Conservation (phyloP, 179 eudicot species). For the Amaranthus tricolor region DNA sequence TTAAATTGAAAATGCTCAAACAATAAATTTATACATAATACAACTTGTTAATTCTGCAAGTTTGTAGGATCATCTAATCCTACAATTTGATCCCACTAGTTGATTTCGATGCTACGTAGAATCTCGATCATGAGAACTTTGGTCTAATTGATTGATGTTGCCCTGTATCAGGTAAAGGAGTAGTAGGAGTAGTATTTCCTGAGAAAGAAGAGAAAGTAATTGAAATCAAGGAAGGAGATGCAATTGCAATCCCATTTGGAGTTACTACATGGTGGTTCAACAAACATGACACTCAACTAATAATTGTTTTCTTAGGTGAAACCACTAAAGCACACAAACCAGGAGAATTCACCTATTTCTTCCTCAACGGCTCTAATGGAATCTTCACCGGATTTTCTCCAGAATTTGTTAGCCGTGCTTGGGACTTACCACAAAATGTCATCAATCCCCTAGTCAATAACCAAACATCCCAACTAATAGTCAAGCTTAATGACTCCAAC, state of each 20-base stretch:
- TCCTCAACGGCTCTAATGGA: slow-evolving; percentile 57
- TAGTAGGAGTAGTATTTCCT: slow-evolving; percentile 69
- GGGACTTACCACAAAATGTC: slow-evolving; percentile 52
- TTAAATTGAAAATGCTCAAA: no score
- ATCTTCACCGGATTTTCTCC: slow-evolving; percentile 69
- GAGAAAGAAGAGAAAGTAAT: slow-evolving; percentile 76
- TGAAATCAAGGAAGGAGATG: slow-evolving; percentile 64
- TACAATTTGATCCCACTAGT: no score
- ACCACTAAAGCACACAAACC: slow-evolving; percentile 62
- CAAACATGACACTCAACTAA: slow-evolving; percentile 57
- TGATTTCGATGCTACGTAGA: no score
- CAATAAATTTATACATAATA: no score
- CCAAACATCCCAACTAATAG: slow-evolving; percentile 49
- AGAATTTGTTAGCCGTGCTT: slow-evolving; percentile 75
- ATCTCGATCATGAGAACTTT: no score
- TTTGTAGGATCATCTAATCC: no score
- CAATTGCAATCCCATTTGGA: slow-evolving; percentile 70
- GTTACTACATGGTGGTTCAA: slow-evolving; percentile 75
- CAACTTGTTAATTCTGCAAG: no score
- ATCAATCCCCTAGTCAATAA: slow-evolving; percentile 48
- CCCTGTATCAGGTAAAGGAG: slow-evolving; percentile 64
- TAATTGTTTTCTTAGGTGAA: slow-evolving; percentile 65
- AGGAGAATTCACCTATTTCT: slow-evolving; percentile 63
- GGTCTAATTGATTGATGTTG: no score
- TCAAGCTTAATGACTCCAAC: slow-evolving; percentile 39